Conservation (phyloP, 768 basidiomycete genomes). For the Neoboletus brunneissimus region DNA sequence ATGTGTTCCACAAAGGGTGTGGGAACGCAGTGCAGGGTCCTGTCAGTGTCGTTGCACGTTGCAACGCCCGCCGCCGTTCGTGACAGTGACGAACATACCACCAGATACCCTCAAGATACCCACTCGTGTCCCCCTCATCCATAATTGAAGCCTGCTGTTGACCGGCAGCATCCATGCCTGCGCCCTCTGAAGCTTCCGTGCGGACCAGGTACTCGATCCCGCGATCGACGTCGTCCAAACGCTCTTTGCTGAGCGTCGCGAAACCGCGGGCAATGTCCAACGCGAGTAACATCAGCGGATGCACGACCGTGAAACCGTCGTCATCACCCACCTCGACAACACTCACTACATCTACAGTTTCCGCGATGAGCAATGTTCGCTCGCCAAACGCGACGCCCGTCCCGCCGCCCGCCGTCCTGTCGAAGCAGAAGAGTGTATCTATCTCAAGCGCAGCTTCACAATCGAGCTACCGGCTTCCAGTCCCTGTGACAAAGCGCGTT, state of each 20-base stretch:
- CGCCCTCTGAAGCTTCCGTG: slow-evolving; percentile 54
- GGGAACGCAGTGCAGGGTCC: slow-evolving; percentile 17
- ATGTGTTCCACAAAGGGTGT: neutral
- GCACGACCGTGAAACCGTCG: slow-evolving; percentile 46
- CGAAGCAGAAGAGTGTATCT: slow-evolving; percentile 39
- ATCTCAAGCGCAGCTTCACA: slow-evolving; percentile 38
- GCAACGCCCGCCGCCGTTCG: slow-evolving; percentile 17
- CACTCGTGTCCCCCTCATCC: neutral
- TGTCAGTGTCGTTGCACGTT: neutral
- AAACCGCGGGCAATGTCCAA: slow-evolving; percentile 57
- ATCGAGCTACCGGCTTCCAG: slow-evolving; percentile 38
- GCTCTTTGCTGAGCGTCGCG: slow-evolving; percentile 42
- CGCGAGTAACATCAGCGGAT: slow-evolving; percentile 47
- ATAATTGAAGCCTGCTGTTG: neutral
- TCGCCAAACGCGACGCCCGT: slow-evolving; percentile 54
- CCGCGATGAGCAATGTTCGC: slow-evolving; percentile 26
- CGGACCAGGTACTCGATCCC: slow-evolving; percentile 41
- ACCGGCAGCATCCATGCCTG: slow-evolving; percentile 21
- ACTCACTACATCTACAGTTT: slow-evolving; percentile 26
- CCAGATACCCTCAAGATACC: slow-evolving; percentile 20
- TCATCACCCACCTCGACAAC: slow-evolving; percentile 27
- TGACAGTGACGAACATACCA: slow-evolving; percentile 15
- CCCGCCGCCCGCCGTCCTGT: slow-evolving; percentile 32
- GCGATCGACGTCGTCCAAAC: slow-evolving; percentile 38
- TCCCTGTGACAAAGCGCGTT: slow-evolving; percentile 32